Conservation (phyloP, 1,139 yeast species). For the Debaryomyces sp. region DNA sequence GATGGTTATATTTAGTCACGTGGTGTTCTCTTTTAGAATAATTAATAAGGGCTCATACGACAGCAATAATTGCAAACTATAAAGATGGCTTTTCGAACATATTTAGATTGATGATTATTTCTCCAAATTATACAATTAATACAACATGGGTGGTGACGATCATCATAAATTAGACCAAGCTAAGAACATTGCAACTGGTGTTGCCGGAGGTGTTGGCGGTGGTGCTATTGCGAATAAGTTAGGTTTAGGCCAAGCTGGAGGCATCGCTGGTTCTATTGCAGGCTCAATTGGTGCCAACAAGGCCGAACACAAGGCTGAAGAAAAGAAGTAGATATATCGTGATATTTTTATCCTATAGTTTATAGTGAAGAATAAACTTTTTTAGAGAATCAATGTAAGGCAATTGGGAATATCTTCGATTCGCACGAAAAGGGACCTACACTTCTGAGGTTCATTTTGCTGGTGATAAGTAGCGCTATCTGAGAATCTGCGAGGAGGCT, state of each 20-base stretch:
- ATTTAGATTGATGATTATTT: not conserved
- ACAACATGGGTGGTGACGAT: constrained; percentile 15
- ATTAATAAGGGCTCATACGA: constrained; percentile 1
- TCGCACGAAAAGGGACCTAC: not conserved
- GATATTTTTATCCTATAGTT: not conserved
- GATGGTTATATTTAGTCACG: not conserved
- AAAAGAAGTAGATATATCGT: constrained; percentile 7
- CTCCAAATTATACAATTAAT: not conserved
- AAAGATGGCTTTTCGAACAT: not conserved
- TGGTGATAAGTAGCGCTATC: not conserved
- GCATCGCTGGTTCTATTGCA: constrained; percentile 35
- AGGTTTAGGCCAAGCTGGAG: constrained; percentile 36
- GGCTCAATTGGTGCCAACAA: constrained; percentile 39
- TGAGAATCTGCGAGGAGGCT: not conserved
- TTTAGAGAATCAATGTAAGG: not conserved
- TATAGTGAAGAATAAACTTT: not conserved
- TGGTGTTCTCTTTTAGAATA: not conserved
- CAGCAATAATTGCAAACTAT: constrained; percentile 3
- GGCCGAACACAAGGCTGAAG: constrained; percentile 34
- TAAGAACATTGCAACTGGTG: constrained; percentile 22
- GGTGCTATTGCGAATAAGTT: constrained; percentile 20
- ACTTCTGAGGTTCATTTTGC: not conserved
- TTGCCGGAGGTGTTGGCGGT: constrained; percentile 25
- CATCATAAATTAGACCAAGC: constrained; percentile 16
- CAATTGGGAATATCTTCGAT: not conserved